Evolutionary conservation across 148 eudicot species (phyloP).

Genomic region (Dianthus caryophyllus): DNA sequence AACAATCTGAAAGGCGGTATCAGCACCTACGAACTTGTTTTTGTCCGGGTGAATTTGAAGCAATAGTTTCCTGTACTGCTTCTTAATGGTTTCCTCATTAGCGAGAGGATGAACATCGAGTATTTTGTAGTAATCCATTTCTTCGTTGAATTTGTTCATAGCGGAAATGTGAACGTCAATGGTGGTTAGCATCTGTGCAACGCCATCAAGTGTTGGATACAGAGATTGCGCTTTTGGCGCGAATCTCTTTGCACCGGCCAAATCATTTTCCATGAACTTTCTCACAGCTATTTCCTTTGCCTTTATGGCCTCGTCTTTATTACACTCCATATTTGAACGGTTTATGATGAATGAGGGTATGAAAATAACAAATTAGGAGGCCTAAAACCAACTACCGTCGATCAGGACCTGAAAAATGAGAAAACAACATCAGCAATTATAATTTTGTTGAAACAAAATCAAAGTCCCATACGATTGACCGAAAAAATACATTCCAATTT

Average conservation of each 20-base stretch:
- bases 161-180: slow-evolving; percentile 32
- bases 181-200: slow-evolving; percentile 31
- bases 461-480: neutral
- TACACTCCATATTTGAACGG: slow-evolving; percentile 37
- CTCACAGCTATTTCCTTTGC: slow-evolving; percentile 40
- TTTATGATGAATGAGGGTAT: too few relatives aligned
- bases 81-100: slow-evolving; percentile 62
- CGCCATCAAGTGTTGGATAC: slow-evolving; percentile 35
- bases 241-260: slow-evolving; percentile 35
- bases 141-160: slow-evolving; percentile 27
- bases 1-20: slow-evolving; percentile 72
- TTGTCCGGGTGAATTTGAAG: slow-evolving; percentile 83
- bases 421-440: neutral
- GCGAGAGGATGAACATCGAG: slow-evolving; percentile 55
- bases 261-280: slow-evolving; percentile 30
- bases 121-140: slow-evolving; percentile 67
- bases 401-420: slow-evolving; percentile 9
- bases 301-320: slow-evolving; percentile 44
- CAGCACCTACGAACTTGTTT: slow-evolving; percentile 69
- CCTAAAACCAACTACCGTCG: neutral
- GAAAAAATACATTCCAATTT: too few relatives aligned
- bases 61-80: slow-evolving; percentile 55
- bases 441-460: neutral
- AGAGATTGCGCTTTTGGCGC: slow-evolving; percentile 37
- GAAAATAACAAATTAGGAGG: too few relatives aligned